A percentile compares a stretch with the other conserved stretches of the same genome.
Evolutionary conservation across 2,329 filamentous ascomycete species (phyloP).

Genomic region (Didymellaceae sp.): DNA sequence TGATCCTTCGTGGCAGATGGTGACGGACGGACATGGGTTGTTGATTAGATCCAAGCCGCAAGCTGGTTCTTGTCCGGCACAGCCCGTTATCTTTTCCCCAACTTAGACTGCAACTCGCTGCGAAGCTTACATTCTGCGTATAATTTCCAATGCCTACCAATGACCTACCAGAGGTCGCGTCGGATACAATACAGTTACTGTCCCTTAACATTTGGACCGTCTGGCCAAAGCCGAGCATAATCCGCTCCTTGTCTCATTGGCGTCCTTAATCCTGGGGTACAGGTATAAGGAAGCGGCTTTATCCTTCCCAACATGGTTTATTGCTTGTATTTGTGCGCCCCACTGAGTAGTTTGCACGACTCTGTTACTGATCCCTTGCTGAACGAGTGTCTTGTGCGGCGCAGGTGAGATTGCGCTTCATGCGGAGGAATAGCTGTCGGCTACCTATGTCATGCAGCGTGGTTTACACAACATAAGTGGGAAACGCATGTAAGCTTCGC

Average conservation of each 20-base stretch:
- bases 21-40: conserved; percentile 7
- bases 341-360: conserved; percentile 6
- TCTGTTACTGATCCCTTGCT: conserved; percentile 1
- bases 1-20: conserved; percentile 7
- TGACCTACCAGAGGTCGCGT: not conserved
- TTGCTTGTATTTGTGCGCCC: conserved; percentile 31
- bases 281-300: conserved; percentile 24
- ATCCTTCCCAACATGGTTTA: conserved; percentile 23
- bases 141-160: not conserved
- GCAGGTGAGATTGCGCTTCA: conserved; percentile 10
- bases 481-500: conserved; percentile 21
- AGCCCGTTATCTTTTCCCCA: conserved; percentile 8
- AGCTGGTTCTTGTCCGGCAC: conserved; percentile 16
- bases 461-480: too few species aligned
- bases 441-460: conserved; percentile 14
- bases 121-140: not conserved
- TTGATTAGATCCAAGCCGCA: conserved; percentile 17
- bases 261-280: conserved; percentile 21
- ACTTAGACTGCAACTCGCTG: not conserved
- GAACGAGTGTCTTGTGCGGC: conserved; percentile 1
- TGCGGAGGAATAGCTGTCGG: conserved; percentile 1
- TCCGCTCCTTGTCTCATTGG: conserved; percentile 11
- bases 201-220: not conserved
- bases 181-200: not conserved
- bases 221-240: conserved; percentile 1